Conservation (phyloP, 805 yeast genomes). For the Pichia scutulata region DNA sequence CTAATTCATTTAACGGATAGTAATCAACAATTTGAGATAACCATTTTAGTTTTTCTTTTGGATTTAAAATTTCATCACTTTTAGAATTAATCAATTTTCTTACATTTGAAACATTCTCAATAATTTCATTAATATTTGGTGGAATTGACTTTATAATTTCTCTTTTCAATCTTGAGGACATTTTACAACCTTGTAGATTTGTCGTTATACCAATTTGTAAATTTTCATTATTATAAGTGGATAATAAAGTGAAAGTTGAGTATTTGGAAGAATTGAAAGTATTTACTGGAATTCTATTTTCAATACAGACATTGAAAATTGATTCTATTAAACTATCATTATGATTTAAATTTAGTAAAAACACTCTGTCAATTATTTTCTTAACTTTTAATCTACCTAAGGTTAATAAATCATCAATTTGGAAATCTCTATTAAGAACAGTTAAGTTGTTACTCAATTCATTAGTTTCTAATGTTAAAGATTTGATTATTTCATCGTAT, state of each 20-base stretch:
- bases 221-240: slow-evolving; percentile 58
- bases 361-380: slow-evolving; percentile 66
- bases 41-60: slow-evolving; percentile 66
- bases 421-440: slow-evolving; percentile 27
- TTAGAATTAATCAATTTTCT: slow-evolving; percentile 29
- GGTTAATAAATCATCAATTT: slow-evolving; percentile 37
- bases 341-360: slow-evolving; percentile 36
- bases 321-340: slow-evolving; percentile 26
- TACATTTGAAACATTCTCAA: slow-evolving; percentile 61
- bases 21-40: slow-evolving; percentile 85
- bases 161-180: slow-evolving; percentile 73
- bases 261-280: slow-evolving; percentile 64
- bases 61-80: slow-evolving; percentile 37
- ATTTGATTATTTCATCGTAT: not conserved
- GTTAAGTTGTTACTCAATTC: not conserved
- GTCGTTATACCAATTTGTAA: slow-evolving; percentile 82
- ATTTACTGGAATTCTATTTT: slow-evolving; percentile 73
- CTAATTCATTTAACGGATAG: slow-evolving; percentile 65
- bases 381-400: slow-evolving; percentile 60
- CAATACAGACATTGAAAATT: slow-evolving; percentile 45
- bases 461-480: not conserved
- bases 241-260: slow-evolving; percentile 69
- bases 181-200: slow-evolving; percentile 80
- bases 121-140: slow-evolving; percentile 56
- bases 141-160: slow-evolving; percentile 65